Evolutionary conservation across 768 basidiomycete genomes (phyloP), one percentile per base, ranked within the genome.

Genomic region (Pleurotus pulmonarius): DNA sequence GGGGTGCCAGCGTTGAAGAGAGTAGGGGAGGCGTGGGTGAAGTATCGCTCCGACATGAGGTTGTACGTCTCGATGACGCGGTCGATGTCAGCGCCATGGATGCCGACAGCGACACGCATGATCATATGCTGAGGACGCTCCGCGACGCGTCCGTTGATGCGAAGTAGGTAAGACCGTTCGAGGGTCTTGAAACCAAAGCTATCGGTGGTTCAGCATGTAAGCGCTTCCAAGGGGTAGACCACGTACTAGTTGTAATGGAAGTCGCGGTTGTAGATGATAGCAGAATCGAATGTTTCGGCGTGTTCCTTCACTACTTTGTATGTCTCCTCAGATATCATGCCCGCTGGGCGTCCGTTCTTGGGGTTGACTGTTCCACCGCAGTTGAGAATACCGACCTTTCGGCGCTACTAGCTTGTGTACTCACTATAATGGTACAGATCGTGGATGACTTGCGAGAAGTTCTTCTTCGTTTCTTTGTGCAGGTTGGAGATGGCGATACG

Each of bases 161-260:
- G 87, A 41, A 99, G 87, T 5, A 98, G 85, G 72, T 99, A 99
- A 1, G 95, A 98, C 29, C 95, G 90, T 73, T 99, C 97, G 29
- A 99, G 86, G 2, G 97, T 99, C 73, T 99, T 99, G 85, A 98
- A 98, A n/a, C 97, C 97, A 66, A 99, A 99, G 75, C 90, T 92
- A 43, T 6, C 25, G 29, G 49, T 45, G 58, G 56, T 26, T 46
- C 38, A 56, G 43, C 3, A 49, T 16, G 11, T 29, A 56, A 48
- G 41, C 8, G 49, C 16, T 2, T 47, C 34, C 16, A 38, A 12
- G 15, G 8, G 3, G 1, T 16, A 11, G 22, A 3, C 0, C 8
- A 74, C 91, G 40, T 56, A 95, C 93, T 74, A 97, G 72, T 97
- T 94, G 78, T 98, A 98, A 69, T 83, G 91, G 76, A 98, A 99